Conservation (phyloP, 495 filamentous ascomycete species). For the Hypoxylon rickii region DNA sequence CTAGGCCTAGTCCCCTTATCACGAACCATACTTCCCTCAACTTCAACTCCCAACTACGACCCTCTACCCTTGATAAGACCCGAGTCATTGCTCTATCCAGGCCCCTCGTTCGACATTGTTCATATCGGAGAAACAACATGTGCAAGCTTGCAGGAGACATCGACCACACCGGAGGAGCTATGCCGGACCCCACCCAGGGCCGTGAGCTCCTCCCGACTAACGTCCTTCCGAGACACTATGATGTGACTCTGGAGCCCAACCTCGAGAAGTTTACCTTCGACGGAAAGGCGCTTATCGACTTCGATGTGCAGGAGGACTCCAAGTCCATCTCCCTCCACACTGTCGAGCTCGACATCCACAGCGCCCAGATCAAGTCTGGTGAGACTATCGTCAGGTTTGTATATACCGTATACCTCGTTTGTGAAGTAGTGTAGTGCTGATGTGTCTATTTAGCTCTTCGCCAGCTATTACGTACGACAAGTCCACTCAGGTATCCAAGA, state of each 20-base stretch:
- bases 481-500: constrained; percentile 64
- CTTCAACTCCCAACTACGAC: constrained; percentile 15
- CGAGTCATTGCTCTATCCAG: constrained; percentile 28
- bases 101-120: constrained; percentile 51
- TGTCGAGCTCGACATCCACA: constrained; percentile 82
- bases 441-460: constrained; percentile 48
- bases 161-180: constrained; percentile 49
- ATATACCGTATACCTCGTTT: constrained; percentile 10
- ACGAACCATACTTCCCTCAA: constrained; percentile 21
- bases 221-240: constrained; percentile 69
- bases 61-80: constrained; percentile 27
- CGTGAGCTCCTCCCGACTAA: constrained; percentile 67
- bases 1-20: constrained; percentile 19
- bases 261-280: constrained; percentile 72
- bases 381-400: constrained; percentile 45
- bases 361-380: constrained; percentile 65
- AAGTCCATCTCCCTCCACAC: constrained; percentile 87
- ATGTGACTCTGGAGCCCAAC: constrained; percentile 74
- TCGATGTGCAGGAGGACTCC: constrained; percentile 85
- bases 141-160: constrained; percentile 53
- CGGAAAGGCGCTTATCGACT: constrained; percentile 69
- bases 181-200: constrained; percentile 47
- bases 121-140: constrained; percentile 61
- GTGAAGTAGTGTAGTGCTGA: constrained; percentile 12
- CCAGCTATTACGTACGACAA: constrained; percentile 64